A percentile compares a stretch with the other conserved stretches of the same genome.
These are phyloP conservation scores for Penicillium vulpinum DNA, from an alignment of 2,329 filamentous ascomycete species.

Conservation along the genomic window DNA sequence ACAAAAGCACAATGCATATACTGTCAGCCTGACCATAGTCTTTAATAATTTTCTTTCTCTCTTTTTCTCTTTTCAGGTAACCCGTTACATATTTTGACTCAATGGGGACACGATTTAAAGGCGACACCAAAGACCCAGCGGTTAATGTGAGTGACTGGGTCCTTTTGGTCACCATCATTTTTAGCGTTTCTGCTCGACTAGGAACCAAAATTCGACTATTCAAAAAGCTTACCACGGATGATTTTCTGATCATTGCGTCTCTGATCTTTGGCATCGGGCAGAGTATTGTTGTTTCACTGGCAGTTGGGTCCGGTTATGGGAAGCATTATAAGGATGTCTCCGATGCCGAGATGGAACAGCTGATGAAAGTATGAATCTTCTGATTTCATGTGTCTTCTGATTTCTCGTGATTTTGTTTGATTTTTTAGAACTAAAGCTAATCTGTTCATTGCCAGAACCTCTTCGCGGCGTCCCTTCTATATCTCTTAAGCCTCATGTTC, in stretches of 20 bases:
- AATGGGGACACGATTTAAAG: conserved; percentile 24
- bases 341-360: conserved; percentile 10
- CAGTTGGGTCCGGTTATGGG: conserved; percentile 26
- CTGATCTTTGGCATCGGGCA: conserved; percentile 20
- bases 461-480: conserved; percentile 22
- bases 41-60: too few species aligned
- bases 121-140: conserved; percentile 22
- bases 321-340: conserved; percentile 17
- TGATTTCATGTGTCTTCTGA: background rate
- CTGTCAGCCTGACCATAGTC: background rate
- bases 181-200: conserved; percentile 24
- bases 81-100: background rate
- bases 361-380: conserved; percentile 22
- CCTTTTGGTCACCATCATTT: conserved; percentile 19
- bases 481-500: conserved; percentile 21
- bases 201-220: conserved; percentile 25
- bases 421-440: background rate
- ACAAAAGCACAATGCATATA: background rate
- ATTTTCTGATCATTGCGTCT: conserved; percentile 22
- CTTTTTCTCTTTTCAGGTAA: background rate
- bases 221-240: conserved; percentile 21
- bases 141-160: conserved; percentile 26
- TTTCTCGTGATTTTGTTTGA: too few species aligned
- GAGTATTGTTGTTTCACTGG: conserved; percentile 20
- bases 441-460: conserved; percentile 12